phyloP scores from a whole-genome alignment of 768 basidiomycete genomes.

The Dioszegia aurantiaca region DNA sequence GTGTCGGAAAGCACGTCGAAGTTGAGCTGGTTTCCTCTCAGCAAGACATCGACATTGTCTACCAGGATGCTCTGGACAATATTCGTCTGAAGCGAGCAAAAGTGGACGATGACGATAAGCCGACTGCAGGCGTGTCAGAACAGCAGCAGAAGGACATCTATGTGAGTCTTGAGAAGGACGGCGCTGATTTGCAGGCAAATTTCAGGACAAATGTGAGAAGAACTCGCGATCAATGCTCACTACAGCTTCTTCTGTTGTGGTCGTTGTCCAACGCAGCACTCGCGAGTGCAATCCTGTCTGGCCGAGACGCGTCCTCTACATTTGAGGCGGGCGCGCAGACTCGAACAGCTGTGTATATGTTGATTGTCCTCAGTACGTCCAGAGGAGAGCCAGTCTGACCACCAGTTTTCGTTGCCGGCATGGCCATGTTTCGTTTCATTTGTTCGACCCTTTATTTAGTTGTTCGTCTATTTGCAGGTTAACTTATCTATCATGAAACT shows the following conservation, averaged over 20 bases:
- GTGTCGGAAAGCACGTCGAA: constrained; percentile 77
- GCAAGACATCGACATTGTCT: constrained; percentile 76
- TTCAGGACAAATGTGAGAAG: constrained; percentile 46
- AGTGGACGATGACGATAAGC: constrained; percentile 26
- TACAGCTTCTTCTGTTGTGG: constrained; percentile 49
- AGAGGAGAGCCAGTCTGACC: neutral
- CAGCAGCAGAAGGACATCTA: constrained; percentile 51
- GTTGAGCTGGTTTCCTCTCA: constrained; percentile 79
- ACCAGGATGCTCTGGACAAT: constrained; percentile 77
- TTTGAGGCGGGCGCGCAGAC: constrained; percentile 30
- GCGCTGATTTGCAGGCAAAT: constrained; percentile 50
- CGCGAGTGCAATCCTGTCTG: constrained; percentile 49
- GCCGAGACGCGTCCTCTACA: constrained; percentile 27
- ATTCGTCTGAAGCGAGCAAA: constrained; percentile 56
- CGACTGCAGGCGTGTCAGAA: constrained; percentile 39
- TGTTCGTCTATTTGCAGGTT: constrained; percentile 43
- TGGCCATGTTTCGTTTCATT: constrained; percentile 58
- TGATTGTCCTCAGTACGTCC: constrained; percentile 43
- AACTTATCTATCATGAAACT: no score
- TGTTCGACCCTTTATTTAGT: constrained; percentile 60
- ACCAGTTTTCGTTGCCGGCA: constrained; percentile 49
- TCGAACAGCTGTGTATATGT: constrained; percentile 48
- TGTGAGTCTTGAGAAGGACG: constrained; percentile 24
- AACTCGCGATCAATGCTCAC: constrained; percentile 1
- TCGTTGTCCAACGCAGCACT: constrained; percentile 50